Evolutionary conservation across 495 filamentous ascomycete genomes (phyloP).

Genomic region (Aspergillus steynii): DNA sequence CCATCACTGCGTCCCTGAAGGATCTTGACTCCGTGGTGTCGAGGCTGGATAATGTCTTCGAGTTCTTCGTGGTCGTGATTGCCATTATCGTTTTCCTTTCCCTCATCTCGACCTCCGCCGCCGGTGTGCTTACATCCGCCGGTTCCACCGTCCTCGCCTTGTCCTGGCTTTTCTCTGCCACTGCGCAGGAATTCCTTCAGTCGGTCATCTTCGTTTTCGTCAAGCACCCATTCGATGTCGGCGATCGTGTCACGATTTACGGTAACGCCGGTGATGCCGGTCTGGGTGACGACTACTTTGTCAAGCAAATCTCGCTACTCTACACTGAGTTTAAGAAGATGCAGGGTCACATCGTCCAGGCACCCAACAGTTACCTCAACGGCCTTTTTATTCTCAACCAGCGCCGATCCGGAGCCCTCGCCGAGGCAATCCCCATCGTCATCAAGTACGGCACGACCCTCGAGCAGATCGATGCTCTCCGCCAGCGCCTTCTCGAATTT

Average conservation of each 20-base stretch:
- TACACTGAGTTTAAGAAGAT: conserved; percentile 99
- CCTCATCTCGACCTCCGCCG: conserved; percentile 84
- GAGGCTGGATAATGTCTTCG: conserved; percentile 84
- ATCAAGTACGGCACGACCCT: conserved; percentile 89
- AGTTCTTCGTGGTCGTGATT: conserved; percentile 80
- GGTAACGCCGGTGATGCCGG: conserved; percentile 79
- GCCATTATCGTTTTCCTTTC: conserved; percentile 83
- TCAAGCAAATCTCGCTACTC: conserved; percentile 91
- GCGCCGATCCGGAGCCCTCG: conserved; percentile 82
- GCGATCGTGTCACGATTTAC: conserved; percentile 89
- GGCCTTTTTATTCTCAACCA: conserved; percentile 94
- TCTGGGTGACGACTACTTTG: conserved; percentile 89
- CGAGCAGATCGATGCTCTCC: conserved; percentile 82
- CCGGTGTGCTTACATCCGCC: conserved; percentile 79
- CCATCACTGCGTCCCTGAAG: conserved; percentile 91
- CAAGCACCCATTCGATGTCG: conserved; percentile 97
- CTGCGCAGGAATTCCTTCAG: conserved; percentile 90
- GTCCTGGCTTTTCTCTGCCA: conserved; percentile 89
- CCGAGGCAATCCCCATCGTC: conserved; percentile 80
- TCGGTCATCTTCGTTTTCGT: conserved; percentile 95
- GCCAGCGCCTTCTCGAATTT: conserved; percentile 80
- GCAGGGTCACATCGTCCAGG: conserved; percentile 93
- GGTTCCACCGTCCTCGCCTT: conserved; percentile 84
- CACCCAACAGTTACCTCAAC: conserved; percentile 92
- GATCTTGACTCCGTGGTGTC: conserved; percentile 94